These are phyloP conservation scores for Tetrapisispora nanseiensis DNA, from an alignment of 805 yeast genomes.

Conservation along the genomic window DNA sequence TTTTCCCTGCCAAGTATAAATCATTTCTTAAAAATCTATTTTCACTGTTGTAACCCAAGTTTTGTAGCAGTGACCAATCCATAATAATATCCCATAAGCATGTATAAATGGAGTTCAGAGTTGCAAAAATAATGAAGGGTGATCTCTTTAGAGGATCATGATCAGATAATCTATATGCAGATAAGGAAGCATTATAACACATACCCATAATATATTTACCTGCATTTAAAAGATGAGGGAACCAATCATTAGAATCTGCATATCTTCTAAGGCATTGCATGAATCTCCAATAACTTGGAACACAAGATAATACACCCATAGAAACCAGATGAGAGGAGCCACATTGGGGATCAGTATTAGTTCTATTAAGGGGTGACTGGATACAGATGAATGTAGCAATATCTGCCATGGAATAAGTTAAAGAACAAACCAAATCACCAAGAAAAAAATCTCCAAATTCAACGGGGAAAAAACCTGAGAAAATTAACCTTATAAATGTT, in stretches of 20 bases:
- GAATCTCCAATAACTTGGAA: conserved; percentile 87
- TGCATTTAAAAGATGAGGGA: conserved; percentile 91
- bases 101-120: conserved; percentile 59
- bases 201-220: conserved; percentile 61
- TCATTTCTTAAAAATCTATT: conserved; percentile 60
- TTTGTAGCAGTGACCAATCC: conserved; percentile 90
- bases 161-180: conserved; percentile 54
- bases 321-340: conserved; percentile 68
- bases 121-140: conserved; percentile 63
- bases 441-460: conserved; percentile 89
- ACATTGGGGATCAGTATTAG: conserved; percentile 45
- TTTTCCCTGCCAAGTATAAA: conserved; percentile 46
- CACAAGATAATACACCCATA: conserved; percentile 74
- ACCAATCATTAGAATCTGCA: conserved; percentile 88
- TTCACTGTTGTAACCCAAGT: conserved; percentile 26
- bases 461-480: conserved; percentile 87
- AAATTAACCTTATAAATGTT: conserved; percentile 58
- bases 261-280: conserved; percentile 87
- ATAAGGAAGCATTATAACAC: conserved; percentile 58
- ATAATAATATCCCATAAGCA: conserved; percentile 82
- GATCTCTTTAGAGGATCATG: conserved; percentile 33
- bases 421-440: conserved; percentile 84
- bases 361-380: conserved; percentile 37
- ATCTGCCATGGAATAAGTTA: conserved; percentile 82
- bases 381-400: conserved; percentile 78